These are phyloP conservation scores for Cercospora zeina DNA, from an alignment of 2,329 filamentous ascomycete genomes.

Conservation along the genomic window DNA sequence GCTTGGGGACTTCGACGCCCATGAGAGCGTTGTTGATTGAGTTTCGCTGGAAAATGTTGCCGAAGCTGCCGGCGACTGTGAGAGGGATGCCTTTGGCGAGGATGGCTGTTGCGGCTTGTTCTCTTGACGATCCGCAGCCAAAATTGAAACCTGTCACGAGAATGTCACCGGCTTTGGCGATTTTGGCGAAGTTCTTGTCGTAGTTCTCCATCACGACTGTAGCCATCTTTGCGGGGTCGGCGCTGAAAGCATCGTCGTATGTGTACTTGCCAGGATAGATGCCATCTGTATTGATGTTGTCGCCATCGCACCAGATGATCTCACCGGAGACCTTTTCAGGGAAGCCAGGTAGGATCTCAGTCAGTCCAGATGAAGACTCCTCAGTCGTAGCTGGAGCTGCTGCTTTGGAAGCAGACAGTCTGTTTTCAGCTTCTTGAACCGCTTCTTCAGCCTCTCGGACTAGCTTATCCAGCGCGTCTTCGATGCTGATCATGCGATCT, in stretches of 20 bases:
- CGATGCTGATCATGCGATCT: constrained; percentile 65
- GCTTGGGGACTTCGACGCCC: constrained; percentile 67
- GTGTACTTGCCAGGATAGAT: constrained; percentile 93
- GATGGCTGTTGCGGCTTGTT: constrained; percentile 86
- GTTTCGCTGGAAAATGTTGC: constrained; percentile 79
- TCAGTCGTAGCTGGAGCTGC: constrained; percentile 34
- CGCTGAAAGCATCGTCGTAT: constrained; percentile 80
- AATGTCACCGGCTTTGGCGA: constrained; percentile 71
- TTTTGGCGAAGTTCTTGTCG: constrained; percentile 66
- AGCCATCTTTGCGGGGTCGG: constrained; percentile 77
- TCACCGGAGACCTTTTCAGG: constrained; percentile 80
- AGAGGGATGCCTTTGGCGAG: constrained; percentile 77
- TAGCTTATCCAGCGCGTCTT: constrained; percentile 70
- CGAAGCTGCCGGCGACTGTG: constrained; percentile 77
- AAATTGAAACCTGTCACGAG: constrained; percentile 88
- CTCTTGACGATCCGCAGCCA: constrained; percentile 75
- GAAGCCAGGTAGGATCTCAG: constrained; percentile 80
- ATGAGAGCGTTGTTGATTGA: constrained; percentile 78
- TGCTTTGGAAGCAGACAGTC: constrained; percentile 40
- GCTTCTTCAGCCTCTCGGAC: constrained; percentile 67
- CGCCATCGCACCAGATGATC: constrained; percentile 81
- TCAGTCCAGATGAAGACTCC: constrained; percentile 47
- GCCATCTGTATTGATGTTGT: constrained; percentile 87
- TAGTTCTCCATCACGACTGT: constrained; percentile 94
- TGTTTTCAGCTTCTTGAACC: constrained; percentile 57